These are phyloP conservation scores for Haematococcus lacustris DNA, from an alignment of 139 green algal genomes.

Conservation along the genomic window DNA sequence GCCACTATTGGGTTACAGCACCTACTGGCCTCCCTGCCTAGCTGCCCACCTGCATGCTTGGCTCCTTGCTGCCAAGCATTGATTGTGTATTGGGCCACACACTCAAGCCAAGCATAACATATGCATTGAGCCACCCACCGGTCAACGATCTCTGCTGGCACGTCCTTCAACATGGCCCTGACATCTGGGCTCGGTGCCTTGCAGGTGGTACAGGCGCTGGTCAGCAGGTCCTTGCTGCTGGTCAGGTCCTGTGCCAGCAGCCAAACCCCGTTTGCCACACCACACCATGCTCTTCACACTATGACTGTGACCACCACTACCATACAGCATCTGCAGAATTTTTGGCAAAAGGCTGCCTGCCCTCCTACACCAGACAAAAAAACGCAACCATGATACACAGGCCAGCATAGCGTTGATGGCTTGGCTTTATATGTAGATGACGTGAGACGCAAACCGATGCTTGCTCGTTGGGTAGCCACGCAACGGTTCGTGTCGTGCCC, in stretches of 20 bases:
- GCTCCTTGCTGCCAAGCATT: too few relatives aligned
- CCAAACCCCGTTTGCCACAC: not conserved
- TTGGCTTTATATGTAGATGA: not conserved
- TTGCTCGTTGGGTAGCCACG: not conserved
- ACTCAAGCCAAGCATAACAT: too few relatives aligned
- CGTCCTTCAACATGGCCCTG: conserved; percentile 6
- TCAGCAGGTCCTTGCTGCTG: conserved; percentile 69
- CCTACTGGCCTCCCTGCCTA: too few relatives aligned
- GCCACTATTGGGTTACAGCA: too few relatives aligned
- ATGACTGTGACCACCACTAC: not conserved
- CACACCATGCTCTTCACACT: not conserved
- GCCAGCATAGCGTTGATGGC: too few relatives aligned
- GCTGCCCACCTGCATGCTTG: too few relatives aligned
- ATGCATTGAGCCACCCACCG: too few relatives aligned
- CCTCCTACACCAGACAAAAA: not conserved
- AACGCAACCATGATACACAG: not conserved
- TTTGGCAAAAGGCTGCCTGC: not conserved
- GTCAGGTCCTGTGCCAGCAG: not conserved
- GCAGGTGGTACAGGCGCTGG: conserved; percentile 74
- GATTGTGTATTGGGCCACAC: too few relatives aligned
- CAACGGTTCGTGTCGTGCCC: too few relatives aligned
- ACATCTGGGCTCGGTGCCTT: conserved; percentile 38
- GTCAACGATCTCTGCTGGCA: conserved; percentile 31
- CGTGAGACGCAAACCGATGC: not conserved
- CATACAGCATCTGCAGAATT: not conserved